Conservation (phyloP, 208 protist genomes). For the Strigomonas galati region DNA sequence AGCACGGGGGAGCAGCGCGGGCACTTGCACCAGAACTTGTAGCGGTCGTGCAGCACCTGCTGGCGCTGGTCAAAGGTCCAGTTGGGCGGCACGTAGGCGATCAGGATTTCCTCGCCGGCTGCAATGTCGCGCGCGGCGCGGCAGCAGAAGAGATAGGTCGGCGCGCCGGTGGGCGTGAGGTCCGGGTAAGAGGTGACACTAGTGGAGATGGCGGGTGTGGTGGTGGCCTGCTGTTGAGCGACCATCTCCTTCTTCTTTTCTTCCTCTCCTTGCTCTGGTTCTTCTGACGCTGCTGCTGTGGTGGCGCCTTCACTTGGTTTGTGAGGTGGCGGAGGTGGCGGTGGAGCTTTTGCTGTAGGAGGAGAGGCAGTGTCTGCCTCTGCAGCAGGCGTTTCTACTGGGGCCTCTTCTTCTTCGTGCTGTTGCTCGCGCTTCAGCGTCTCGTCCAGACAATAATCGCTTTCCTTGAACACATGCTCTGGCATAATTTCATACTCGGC, state of each 20-base stretch:
- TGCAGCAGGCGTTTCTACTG: too few relatives aligned
- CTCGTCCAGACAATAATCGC: slow-evolving; percentile 77
- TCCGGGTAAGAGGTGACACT: not conserved
- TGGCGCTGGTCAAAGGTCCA: slow-evolving; percentile 89
- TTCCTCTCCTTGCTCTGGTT: not conserved
- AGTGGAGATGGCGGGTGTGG: not conserved
- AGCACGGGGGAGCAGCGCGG: slow-evolving; percentile 70
- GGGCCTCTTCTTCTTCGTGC: too few relatives aligned
- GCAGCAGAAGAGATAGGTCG: slow-evolving; percentile 85
- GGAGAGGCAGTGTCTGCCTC: not conserved
- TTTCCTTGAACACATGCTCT: slow-evolving; percentile 68
- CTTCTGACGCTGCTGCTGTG: not conserved
- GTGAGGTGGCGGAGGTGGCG: too few relatives aligned
- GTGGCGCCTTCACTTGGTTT: slow-evolving; percentile 7
- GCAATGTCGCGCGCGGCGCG: slow-evolving; percentile 70
- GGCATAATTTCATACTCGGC: slow-evolving; percentile 82
- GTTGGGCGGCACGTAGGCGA: slow-evolving; percentile 78
- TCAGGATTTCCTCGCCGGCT: slow-evolving; percentile 69
- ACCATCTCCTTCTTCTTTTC: not conserved
- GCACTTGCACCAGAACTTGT: slow-evolving; percentile 89
- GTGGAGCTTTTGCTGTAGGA: too few relatives aligned
- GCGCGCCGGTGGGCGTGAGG: slow-evolving; percentile 46
- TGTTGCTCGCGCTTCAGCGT: slow-evolving; percentile 1
- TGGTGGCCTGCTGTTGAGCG: not conserved
- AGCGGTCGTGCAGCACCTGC: slow-evolving; percentile 89